A percentile compares a stretch with the other conserved stretches of the same genome.
Evolutionary conservation across 1,139 yeast genomes (phyloP).

Genomic region (Meyerozyma athensensis): DNA sequence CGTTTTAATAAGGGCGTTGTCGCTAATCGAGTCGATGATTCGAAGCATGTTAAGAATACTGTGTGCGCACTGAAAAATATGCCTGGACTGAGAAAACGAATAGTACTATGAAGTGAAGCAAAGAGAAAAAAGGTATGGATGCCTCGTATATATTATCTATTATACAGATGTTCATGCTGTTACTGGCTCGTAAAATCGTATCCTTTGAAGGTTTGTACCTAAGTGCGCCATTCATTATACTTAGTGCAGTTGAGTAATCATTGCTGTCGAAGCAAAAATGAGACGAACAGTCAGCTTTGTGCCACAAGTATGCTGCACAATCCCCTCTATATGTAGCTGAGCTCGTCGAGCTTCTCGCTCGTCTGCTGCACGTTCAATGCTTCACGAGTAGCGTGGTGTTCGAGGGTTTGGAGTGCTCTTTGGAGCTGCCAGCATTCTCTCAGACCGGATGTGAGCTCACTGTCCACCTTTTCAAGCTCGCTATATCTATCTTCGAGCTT

Average conservation of each 20-base stretch:
- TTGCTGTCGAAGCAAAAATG: too few species aligned
- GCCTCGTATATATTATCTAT: too few species aligned
- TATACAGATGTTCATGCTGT: too few species aligned
- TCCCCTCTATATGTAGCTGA: conserved; percentile 24
- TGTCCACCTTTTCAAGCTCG: conserved; percentile 21
- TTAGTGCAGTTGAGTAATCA: too few species aligned
- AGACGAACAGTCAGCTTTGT: too few species aligned
- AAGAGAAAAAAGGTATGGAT: too few species aligned
- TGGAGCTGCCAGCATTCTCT: conserved; percentile 19
- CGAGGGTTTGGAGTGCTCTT: conserved; percentile 20
- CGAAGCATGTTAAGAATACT: background rate
- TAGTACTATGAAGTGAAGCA: too few species aligned
- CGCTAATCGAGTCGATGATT: conserved; percentile 14
- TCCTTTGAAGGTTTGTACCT: too few species aligned
- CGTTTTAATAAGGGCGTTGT: conserved; percentile 18
- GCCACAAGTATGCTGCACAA: background rate
- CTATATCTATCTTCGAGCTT: conserved; percentile 18
- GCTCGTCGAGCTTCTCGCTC: conserved; percentile 40
- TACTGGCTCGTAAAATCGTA: too few species aligned
- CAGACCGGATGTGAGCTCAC: conserved; percentile 22
- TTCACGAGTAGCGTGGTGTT: conserved; percentile 29
- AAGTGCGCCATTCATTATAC: too few species aligned
- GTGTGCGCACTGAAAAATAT: background rate
- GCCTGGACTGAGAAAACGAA: too few species aligned
- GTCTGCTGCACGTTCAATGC: conserved; percentile 34